Percentiles rank a stretch among this genome's conserved stretches.
These are phyloP conservation scores for Isochrysis galbana DNA, from an alignment of 78 protist species.

Conservation along the genomic window DNA sequence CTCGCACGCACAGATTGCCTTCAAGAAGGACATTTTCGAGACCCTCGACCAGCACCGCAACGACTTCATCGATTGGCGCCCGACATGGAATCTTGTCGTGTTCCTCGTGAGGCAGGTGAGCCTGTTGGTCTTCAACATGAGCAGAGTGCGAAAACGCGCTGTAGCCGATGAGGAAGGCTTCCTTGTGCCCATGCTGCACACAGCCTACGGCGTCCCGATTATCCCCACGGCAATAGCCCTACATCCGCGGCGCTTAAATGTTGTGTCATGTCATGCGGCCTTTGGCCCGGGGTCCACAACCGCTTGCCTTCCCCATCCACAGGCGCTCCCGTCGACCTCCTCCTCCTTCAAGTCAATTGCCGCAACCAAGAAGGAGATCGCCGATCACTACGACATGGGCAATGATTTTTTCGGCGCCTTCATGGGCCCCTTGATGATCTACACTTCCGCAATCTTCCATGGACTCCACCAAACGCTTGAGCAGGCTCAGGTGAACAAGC, in stretches of 20 bases:
- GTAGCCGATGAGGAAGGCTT: no score
- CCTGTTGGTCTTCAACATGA: no score
- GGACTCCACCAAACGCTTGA: constrained; percentile 37
- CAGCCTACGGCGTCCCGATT: no score
- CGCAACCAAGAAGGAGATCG: constrained; percentile 32
- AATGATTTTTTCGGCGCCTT: constrained; percentile 56
- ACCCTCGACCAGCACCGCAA: constrained; percentile 32
- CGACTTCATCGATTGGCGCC: constrained; percentile 42
- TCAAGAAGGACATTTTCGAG: constrained; percentile 34
- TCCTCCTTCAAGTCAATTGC: background rate
- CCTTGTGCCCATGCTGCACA: no score
- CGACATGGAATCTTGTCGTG: background rate
- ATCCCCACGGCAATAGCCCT: no score
- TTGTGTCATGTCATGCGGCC: no score
- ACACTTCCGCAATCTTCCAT: constrained; percentile 52
- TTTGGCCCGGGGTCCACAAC: no score
- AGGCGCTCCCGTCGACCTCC: constrained; percentile 15
- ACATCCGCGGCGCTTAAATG: no score
- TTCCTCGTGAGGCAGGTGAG: background rate
- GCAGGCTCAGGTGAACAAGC: constrained; percentile 60
- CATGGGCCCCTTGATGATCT: constrained; percentile 53
- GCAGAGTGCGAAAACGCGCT: no score
- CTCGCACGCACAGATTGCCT: no score
- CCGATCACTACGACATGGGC: constrained; percentile 62
- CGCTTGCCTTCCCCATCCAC: no score